Base-by-base conservation (phyloP, 352 stramenopile species). In the Phytophthora aleatoria region DNA sequence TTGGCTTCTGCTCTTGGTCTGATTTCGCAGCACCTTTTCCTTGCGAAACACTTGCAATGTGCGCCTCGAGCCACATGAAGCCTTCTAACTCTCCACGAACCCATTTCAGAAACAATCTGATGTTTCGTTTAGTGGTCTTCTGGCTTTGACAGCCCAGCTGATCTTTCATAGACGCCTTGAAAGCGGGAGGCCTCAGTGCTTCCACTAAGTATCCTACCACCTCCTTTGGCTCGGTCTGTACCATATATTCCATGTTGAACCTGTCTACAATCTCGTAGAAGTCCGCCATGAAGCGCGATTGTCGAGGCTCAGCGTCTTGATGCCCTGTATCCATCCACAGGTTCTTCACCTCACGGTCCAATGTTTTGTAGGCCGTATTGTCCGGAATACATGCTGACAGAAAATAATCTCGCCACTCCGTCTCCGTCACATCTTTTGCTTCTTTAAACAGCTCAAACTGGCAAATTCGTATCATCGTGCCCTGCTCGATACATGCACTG, bases 371-470 rank as follows among this genome's bases (percentile, higher is more conserved):
- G 0, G 59, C 50, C 0, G 59, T 60, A 27, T 61, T 60, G 16
- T 67, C 50, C 3, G 50, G 43, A 2, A 61, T 36, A 7, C 50
- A 50, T 2, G 50, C 50, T 2, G 42, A 66, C 10, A 67, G 24
- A 27, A 60, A 66, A 53, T 50, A 58, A 47, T 55, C 9, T 47
- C 24, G 20, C 58, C 50, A 66, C 11, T 66, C 50, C 2, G 31
- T n/a, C 31, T 57, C 28, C 2, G 48, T 53, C 1, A 64, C 48
- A n/a, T 55, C 30, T 16, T 64, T 45, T 39, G 52, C 47, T 16
- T 52, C 57, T 36, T 64, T 64, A 12, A 64, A 57, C 4, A 57
- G 13, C 13, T 52, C 45, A 45, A 64, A 64, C 3, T 31, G 39
- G 26, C 57, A 53, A 57, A 57, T 53, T 30, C 48, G n/a, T 1